Evolutionary conservation across 2,329 filamentous ascomycete genomes (phyloP).

Genomic region (Biscogniauxia marginata): DNA sequence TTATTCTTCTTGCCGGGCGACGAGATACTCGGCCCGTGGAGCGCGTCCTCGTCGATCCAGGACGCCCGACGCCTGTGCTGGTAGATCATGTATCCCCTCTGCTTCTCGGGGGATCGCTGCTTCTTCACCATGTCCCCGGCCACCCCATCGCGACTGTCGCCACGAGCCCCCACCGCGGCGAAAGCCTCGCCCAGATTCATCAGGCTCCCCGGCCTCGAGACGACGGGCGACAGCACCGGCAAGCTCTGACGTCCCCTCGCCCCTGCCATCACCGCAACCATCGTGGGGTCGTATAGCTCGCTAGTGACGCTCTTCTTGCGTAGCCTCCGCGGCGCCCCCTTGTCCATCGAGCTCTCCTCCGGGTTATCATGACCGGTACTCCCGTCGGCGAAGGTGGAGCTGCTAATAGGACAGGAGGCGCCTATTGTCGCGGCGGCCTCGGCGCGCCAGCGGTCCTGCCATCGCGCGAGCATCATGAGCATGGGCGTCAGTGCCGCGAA

Average conservation of each 20-base stretch:
- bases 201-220: conserved; percentile 21
- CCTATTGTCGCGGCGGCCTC: conserved; percentile 2
- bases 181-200: conserved; percentile 2
- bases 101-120: conserved; percentile 24
- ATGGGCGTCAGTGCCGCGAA: conserved; percentile 44
- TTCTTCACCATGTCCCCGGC: conserved; percentile 2
- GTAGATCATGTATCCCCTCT: conserved; percentile 24
- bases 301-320: conserved; percentile 25
- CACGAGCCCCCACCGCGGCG: not conserved
- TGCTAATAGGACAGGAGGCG: conserved; percentile 1
- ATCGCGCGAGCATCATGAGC: conserved; percentile 39
- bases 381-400: not conserved
- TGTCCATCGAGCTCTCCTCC: not conserved
- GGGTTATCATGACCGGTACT: not conserved
- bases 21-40: conserved; percentile 46
- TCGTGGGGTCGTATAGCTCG: conserved; percentile 6
- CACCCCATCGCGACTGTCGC: not conserved
- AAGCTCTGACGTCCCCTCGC: conserved; percentile 14
- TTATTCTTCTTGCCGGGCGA: conserved; percentile 24
- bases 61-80: conserved; percentile 32
- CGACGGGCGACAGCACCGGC: conserved; percentile 24
- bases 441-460: conserved; percentile 25
- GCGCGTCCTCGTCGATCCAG: conserved; percentile 52
- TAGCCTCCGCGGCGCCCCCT: conserved; percentile 15
- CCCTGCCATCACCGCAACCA: conserved; percentile 8